Evolutionary conservation across 495 filamentous ascomycete species (phyloP).

Genomic region (Stereocaulon alpinum): DNA sequence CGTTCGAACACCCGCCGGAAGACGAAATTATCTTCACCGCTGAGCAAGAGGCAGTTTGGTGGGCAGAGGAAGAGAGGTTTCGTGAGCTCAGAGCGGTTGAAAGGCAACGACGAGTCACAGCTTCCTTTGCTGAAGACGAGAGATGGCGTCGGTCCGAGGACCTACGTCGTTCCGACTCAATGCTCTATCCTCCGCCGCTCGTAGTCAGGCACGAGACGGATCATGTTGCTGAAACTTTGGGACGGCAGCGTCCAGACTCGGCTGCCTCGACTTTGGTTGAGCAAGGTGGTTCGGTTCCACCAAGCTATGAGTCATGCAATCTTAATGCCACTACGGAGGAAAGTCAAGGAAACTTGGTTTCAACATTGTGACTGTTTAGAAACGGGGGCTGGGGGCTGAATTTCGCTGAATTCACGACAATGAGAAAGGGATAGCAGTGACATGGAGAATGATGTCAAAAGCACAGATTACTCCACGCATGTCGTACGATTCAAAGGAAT

Average conservation of each 20-base stretch:
- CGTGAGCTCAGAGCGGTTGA: not conserved
- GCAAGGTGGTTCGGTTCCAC: not conserved
- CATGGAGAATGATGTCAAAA: not conserved
- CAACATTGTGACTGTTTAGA: not conserved
- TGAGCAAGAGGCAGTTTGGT: not conserved
- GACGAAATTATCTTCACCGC: not conserved
- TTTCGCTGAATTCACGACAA: no score
- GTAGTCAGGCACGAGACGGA: not conserved
- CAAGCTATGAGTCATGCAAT: conserved; percentile 4
- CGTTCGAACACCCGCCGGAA: conserved; percentile 10
- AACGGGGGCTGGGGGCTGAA: no score
- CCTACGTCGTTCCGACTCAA: not conserved
- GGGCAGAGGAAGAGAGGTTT: not conserved
- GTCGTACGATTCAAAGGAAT: no score
- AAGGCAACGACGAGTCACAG: not conserved
- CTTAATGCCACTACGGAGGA: not conserved
- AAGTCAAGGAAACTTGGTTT: not conserved
- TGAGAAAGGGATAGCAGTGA: no score
- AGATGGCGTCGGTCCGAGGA: conserved; percentile 3
- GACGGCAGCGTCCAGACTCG: not conserved
- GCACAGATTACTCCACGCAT: no score
- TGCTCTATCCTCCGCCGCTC: conserved; percentile 1
- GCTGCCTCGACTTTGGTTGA: not conserved
- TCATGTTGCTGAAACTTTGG: not conserved
- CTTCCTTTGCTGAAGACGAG: not conserved